Conservation (phyloP, 2,329 filamentous ascomycete genomes). For the Myriosclerotinia duriaeana region DNA sequence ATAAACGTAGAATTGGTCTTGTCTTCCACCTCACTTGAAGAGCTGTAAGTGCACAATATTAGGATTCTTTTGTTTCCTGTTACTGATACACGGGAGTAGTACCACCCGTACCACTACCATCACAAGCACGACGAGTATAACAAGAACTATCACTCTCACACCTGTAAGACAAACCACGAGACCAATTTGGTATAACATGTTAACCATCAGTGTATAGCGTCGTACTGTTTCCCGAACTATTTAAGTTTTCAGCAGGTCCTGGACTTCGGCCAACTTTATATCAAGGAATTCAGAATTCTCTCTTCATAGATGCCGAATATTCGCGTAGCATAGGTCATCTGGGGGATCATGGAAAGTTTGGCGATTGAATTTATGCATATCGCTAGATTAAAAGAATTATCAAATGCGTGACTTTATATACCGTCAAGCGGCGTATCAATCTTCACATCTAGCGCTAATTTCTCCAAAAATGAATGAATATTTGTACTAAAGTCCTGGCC, state of each 20-base stretch:
- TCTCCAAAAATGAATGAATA: no score
- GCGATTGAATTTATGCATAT: no score
- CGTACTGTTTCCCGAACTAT: background rate
- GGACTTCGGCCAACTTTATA: background rate
- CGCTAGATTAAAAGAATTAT: no score
- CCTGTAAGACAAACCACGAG: background rate
- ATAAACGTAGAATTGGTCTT: background rate
- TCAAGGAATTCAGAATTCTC: no score
- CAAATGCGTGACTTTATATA: no score
- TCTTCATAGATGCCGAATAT: no score
- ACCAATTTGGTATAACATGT: background rate
- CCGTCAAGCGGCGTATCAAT: no score
- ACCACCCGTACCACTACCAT: constrained; percentile 4
- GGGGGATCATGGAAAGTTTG: no score
- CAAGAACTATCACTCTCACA: constrained; percentile 6
- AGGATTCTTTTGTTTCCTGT: background rate
- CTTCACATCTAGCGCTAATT: no score
- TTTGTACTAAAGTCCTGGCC: no score
- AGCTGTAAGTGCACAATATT: background rate
- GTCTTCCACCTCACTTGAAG: background rate
- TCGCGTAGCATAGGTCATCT: no score
- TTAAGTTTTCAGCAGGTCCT: background rate
- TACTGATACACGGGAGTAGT: background rate
- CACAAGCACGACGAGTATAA: constrained; percentile 5
- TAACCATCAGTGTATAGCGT: background rate